Percentiles rank a stretch among this genome's conserved stretches.
phyloP scores from a whole-genome alignment of 139 green algal genomes.

The Nannochloris sp. region DNA sequence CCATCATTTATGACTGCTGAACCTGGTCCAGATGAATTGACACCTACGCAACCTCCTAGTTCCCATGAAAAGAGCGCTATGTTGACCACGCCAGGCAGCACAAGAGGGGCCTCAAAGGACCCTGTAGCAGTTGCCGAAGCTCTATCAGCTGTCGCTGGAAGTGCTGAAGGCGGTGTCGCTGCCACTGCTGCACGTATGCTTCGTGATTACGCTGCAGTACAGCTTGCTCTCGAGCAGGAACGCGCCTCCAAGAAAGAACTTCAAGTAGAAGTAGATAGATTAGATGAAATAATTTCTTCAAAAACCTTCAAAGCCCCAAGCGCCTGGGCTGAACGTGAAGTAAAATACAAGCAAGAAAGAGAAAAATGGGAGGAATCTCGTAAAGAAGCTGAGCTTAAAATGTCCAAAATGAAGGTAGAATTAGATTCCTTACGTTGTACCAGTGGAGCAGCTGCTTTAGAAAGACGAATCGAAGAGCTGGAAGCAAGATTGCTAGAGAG shows the following conservation, averaged over 20 bases:
- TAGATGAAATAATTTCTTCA: slow-evolving; percentile 46
- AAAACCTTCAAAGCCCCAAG: slow-evolving; percentile 50
- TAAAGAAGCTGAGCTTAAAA: neutral
- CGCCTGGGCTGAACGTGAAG: slow-evolving; percentile 52
- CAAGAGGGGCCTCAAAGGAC: neutral
- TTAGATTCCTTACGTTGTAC: neutral
- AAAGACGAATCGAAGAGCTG: slow-evolving; percentile 12
- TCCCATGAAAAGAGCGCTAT: neutral
- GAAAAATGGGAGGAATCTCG: slow-evolving; percentile 32
- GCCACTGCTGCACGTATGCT: slow-evolving; percentile 25
- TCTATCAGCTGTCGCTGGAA: slow-evolving; percentile 14
- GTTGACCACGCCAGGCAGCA: neutral
- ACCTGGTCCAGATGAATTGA: neutral
- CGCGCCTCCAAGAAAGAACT: slow-evolving; percentile 22
- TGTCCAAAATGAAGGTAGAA: neutral
- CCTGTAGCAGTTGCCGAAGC: slow-evolving; percentile 7
- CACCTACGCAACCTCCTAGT: neutral
- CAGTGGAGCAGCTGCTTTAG: neutral
- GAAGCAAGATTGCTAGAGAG: slow-evolving; percentile 16
- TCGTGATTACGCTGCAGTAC: slow-evolving; percentile 18
- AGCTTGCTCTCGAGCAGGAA: slow-evolving; percentile 9
- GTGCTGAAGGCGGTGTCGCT: slow-evolving; percentile 20
- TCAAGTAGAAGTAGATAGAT: slow-evolving; percentile 27
- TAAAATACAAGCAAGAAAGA: slow-evolving; percentile 53
- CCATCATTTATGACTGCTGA: neutral